Conservation (phyloP, 2,329 filamentous ascomycete species). For the Cladophialophora chaetospira region DNA sequence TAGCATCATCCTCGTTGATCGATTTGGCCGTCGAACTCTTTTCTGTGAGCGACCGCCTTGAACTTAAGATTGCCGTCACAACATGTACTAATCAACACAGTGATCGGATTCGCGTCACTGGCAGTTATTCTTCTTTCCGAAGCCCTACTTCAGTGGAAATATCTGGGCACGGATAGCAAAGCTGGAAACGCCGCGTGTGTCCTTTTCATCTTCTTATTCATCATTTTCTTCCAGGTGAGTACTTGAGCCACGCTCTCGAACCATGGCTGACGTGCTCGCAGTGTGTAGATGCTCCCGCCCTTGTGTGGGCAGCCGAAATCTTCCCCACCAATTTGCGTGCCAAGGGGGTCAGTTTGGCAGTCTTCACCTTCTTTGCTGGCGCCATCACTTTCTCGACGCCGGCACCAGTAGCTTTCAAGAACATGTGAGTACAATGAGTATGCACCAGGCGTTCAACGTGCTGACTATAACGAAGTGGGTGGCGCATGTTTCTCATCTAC, state of each 20-base stretch:
- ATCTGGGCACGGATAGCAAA: slow-evolving; percentile 38
- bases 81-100: background rate
- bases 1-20: slow-evolving; percentile 69
- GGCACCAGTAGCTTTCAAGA: slow-evolving; percentile 1
- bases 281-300: slow-evolving; percentile 47
- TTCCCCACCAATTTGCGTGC: slow-evolving; percentile 22
- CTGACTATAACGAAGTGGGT: background rate
- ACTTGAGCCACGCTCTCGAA: no score
- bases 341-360: slow-evolving; percentile 17
- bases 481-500: slow-evolving; percentile 33
- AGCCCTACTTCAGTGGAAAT: slow-evolving; percentile 39
- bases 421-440: slow-evolving; percentile 10
- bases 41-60: slow-evolving; percentile 5
- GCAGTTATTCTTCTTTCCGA: slow-evolving; percentile 43
- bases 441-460: background rate
- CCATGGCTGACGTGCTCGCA: no score
- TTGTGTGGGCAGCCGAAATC: slow-evolving; percentile 35
- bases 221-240: no score
- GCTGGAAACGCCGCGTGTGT: slow-evolving; percentile 40
- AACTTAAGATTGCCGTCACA: slow-evolving; percentile 38
- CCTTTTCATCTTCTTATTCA: slow-evolving; percentile 43
- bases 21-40: slow-evolving; percentile 61
- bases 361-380: slow-evolving; percentile 20
- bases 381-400: slow-evolving; percentile 14
- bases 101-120: slow-evolving; percentile 43